These are phyloP conservation scores for Macrocybe gigantea DNA, from an alignment of 768 basidiomycete genomes.

Conservation along the genomic window DNA sequence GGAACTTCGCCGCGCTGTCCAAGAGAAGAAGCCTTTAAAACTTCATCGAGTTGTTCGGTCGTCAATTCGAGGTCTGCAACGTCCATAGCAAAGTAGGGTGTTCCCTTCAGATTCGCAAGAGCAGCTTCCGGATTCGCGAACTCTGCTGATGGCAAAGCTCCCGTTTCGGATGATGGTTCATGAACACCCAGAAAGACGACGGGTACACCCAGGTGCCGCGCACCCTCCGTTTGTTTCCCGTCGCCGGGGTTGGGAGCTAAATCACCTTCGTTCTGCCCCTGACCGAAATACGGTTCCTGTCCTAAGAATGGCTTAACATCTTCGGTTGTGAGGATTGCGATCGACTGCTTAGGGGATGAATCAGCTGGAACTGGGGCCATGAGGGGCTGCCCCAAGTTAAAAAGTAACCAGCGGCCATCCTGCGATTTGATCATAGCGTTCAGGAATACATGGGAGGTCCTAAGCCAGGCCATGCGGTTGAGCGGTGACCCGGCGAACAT, in stretches of 20 bases:
- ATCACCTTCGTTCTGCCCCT: conserved; percentile 46
- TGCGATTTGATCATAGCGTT: conserved; percentile 59
- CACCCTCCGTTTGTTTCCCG: conserved; percentile 40
- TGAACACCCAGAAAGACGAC: conserved; percentile 80
- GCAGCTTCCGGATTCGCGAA: conserved; percentile 51
- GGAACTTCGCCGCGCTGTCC: conserved; percentile 34
- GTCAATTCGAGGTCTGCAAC: conserved; percentile 42
- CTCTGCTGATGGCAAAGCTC: conserved; percentile 60
- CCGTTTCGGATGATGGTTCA: conserved; percentile 39
- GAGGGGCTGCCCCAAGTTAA: conserved; percentile 70
- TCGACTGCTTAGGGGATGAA: conserved; percentile 14
- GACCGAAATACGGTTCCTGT: conserved; percentile 62
- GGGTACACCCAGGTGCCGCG: conserved; percentile 50
- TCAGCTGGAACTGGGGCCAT: conserved; percentile 19
- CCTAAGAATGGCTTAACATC: conserved; percentile 67
- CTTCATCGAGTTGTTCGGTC: conserved; percentile 25
- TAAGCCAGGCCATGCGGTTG: conserved; percentile 79
- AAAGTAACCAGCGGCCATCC: conserved; percentile 71
- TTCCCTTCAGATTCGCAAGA: conserved; percentile 64
- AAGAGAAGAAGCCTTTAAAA: conserved; percentile 33
- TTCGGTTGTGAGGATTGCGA: conserved; percentile 53
- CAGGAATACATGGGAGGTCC: conserved; percentile 69
- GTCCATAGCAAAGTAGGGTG: conserved; percentile 82
- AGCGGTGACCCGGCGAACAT: conserved; percentile 59
- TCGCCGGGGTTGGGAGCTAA: conserved; percentile 22